Conservation (phyloP, 164 flowering plant genomes). For the Magnolia officinalis region DNA sequence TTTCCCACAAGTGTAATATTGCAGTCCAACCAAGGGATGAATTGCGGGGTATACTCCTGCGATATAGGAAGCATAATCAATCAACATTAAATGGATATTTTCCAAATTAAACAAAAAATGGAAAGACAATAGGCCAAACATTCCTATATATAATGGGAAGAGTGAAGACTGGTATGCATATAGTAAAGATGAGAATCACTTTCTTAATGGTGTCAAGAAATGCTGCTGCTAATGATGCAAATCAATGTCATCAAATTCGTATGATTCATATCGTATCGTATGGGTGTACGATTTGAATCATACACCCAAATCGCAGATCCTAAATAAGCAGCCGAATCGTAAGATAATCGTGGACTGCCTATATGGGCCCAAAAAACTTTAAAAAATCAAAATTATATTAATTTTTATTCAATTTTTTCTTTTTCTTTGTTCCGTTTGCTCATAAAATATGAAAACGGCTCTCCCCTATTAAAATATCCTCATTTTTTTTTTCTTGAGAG, state of each 20-base stretch:
- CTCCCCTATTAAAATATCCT: no score
- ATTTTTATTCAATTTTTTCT: background rate
- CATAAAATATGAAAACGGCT: no score
- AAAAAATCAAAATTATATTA: no score
- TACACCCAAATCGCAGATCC: no score
- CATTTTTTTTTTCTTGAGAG: no score
- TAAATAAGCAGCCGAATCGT: no score
- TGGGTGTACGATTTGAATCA: no score
- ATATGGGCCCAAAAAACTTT: no score
- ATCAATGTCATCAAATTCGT: no score
- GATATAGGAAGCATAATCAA: conserved; percentile 7
- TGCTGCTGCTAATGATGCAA: background rate
- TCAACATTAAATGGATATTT: background rate
- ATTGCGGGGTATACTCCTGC: conserved; percentile 70
- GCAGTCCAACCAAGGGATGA: conserved; percentile 89
- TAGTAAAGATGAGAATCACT: background rate
- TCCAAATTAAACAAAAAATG: background rate
- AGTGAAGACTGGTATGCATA: background rate
- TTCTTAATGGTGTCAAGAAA: background rate
- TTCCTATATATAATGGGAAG: background rate
- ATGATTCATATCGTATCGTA: no score
- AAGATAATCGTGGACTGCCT: no score
- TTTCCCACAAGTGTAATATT: conserved; percentile 84
- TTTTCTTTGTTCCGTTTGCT: no score
- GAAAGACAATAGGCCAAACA: background rate